These are phyloP conservation scores for Phlebiopsis gigantea DNA, from an alignment of 768 basidiomycete genomes.

Conservation along the genomic window DNA sequence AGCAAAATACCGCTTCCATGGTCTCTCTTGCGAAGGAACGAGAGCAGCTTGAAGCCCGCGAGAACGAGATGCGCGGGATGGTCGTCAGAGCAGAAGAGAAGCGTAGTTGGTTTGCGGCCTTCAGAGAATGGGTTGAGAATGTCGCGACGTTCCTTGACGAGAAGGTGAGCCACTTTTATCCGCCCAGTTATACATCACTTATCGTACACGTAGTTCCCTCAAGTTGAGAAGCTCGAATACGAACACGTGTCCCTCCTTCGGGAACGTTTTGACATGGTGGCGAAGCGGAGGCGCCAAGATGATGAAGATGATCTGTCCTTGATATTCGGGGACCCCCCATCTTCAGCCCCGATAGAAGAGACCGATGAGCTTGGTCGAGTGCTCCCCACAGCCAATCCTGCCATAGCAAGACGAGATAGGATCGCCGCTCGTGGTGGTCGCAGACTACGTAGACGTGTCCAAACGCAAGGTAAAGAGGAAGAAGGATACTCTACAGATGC, in stretches of 20 bases:
- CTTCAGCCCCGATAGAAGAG: constrained; percentile 27
- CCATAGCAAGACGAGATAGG: constrained; percentile 46
- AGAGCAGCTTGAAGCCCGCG: constrained; percentile 58
- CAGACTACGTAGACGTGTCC: constrained; percentile 37
- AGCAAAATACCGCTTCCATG: constrained; percentile 51
- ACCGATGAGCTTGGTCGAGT: constrained; percentile 60
- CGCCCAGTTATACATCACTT: background rate
- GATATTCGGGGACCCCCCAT: constrained; percentile 52
- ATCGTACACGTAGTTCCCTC: constrained; percentile 54
- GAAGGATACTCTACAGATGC: constrained; percentile 90
- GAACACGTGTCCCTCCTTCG: constrained; percentile 68
- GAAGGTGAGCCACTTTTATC: constrained; percentile 49
- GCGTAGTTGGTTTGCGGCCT: constrained; percentile 73
- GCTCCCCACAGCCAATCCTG: constrained; percentile 41
- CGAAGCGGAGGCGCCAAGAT: constrained; percentile 64
- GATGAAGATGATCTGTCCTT: constrained; percentile 75
- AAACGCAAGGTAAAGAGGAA: constrained; percentile 36
- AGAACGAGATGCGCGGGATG: constrained; percentile 70
- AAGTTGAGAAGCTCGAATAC: constrained; percentile 71
- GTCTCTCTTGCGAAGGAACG: constrained; percentile 56
- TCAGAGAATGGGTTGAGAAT: constrained; percentile 77
- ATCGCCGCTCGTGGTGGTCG: constrained; percentile 55
- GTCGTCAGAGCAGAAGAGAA: constrained; percentile 72
- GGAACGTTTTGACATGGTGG: constrained; percentile 68
- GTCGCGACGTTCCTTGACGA: constrained; percentile 85